Evolutionary conservation across 208 protist genomes (phyloP).

Genomic region (Trichomonas gallinae): DNA sequence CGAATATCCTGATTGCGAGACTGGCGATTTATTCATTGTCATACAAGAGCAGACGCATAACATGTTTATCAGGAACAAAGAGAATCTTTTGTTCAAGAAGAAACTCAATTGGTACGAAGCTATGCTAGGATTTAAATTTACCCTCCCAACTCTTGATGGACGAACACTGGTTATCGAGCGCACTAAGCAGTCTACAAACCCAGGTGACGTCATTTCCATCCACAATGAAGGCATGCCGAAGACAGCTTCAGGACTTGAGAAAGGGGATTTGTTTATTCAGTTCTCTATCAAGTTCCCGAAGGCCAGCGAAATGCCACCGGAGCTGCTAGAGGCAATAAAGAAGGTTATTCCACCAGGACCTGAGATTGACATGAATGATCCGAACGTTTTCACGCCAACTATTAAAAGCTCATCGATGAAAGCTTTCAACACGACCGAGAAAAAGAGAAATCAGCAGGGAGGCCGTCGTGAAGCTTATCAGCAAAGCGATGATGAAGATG

Average conservation of each 20-base stretch:
- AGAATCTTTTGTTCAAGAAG: neutral
- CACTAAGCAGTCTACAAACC: neutral
- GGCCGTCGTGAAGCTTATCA: neutral
- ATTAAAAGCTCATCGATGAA: neutral
- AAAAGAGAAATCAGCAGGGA: neutral
- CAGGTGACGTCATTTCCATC: neutral
- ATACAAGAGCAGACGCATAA: neutral
- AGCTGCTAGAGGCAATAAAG: neutral
- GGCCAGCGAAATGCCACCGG: neutral
- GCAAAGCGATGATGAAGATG: neutral
- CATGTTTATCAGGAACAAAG: neutral
- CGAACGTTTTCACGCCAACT: neutral
- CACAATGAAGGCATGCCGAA: neutral
- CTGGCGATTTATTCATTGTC: neutral
- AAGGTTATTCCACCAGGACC: neutral
- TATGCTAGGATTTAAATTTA: neutral
- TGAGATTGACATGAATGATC: neutral
- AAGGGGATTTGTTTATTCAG: neutral
- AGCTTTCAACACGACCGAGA: neutral
- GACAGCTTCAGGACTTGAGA: neutral
- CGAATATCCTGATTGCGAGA: neutral
- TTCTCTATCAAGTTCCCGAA: conserved; percentile 8
- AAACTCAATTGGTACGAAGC: neutral
- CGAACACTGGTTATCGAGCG: neutral
- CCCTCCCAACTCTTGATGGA: neutral